Conservation (phyloP, 148 eudicot genomes). For the Simmondsia chinensis region DNA sequence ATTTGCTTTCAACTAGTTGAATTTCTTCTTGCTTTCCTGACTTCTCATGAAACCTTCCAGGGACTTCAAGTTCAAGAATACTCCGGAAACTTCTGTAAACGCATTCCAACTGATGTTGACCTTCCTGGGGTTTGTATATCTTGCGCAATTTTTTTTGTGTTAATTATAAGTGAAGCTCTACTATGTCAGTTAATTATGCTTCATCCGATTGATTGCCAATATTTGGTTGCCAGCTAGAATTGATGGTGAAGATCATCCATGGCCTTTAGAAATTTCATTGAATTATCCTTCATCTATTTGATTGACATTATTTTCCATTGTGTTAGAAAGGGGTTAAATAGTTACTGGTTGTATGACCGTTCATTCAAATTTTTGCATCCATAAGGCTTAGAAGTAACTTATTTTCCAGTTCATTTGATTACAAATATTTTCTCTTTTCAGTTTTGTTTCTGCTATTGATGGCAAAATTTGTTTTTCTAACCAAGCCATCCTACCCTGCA, state of each 20-base stretch:
- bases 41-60: too few relatives aligned
- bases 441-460: neutral
- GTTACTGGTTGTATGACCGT: neutral
- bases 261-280: too few relatives aligned
- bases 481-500: slow-evolving; percentile 21
- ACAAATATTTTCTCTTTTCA: neutral
- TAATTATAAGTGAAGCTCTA: too few relatives aligned
- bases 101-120: slow-evolving; percentile 79
- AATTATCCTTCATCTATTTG: too few relatives aligned
- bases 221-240: too few relatives aligned
- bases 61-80: slow-evolving; percentile 75
- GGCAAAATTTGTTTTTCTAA: slow-evolving; percentile 2
- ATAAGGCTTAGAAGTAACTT: neutral
- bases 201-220: too few relatives aligned
- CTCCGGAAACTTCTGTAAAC: slow-evolving; percentile 68
- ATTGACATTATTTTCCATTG: neutral
- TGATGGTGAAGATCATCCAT: too few relatives aligned
- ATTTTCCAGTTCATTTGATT: neutral
- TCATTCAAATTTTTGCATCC: neutral
- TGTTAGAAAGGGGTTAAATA: too few relatives aligned
- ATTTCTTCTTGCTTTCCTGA: neutral
- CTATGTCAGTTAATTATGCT: too few relatives aligned
- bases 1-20: slow-evolving; percentile 1
- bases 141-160: too few relatives aligned
- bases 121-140: slow-evolving; percentile 51